These are phyloP conservation scores for Blastocystis sp. DNA, from an alignment of 352 stramenopile species.

Conservation along the genomic window DNA sequence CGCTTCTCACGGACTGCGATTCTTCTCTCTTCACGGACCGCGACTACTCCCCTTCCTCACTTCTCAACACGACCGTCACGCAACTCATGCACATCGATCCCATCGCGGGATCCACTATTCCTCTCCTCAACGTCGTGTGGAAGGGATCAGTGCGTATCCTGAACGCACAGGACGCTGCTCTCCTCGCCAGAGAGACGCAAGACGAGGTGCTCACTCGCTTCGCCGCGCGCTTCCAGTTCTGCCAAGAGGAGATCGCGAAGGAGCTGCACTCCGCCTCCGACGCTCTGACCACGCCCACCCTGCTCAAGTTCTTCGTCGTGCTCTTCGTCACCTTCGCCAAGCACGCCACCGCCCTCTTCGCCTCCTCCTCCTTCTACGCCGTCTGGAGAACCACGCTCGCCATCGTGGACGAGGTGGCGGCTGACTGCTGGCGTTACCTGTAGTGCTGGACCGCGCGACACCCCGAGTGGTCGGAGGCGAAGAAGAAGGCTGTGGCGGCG, in stretches of 20 bases:
- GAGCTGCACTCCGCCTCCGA: not conserved
- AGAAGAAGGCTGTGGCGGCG: no score
- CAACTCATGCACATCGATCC: slow-evolving; percentile 9
- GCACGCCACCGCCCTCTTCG: not conserved
- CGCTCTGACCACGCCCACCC: not conserved
- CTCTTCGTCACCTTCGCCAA: slow-evolving; percentile 14
- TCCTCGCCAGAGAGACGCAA: not conserved
- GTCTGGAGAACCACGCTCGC: not conserved
- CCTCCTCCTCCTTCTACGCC: not conserved
- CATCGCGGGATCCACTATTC: not conserved
- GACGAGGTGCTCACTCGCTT: slow-evolving; percentile 8
- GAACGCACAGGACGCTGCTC: not conserved
- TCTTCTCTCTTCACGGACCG: not conserved
- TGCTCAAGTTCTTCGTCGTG: slow-evolving; percentile 43
- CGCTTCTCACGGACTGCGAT: not conserved
- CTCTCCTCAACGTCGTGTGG: slow-evolving; percentile 25
- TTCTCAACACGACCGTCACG: not conserved
- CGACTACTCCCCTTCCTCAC: not conserved
- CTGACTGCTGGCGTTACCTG: not conserved
- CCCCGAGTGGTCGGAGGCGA: not conserved
- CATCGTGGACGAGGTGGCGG: not conserved
- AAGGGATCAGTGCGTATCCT: slow-evolving; percentile 15
- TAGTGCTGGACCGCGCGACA: not conserved
- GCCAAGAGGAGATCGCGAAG: not conserved
- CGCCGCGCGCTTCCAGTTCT: not conserved